Conservation (phyloP, 257 asterid species). For the Misopates orontium region DNA sequence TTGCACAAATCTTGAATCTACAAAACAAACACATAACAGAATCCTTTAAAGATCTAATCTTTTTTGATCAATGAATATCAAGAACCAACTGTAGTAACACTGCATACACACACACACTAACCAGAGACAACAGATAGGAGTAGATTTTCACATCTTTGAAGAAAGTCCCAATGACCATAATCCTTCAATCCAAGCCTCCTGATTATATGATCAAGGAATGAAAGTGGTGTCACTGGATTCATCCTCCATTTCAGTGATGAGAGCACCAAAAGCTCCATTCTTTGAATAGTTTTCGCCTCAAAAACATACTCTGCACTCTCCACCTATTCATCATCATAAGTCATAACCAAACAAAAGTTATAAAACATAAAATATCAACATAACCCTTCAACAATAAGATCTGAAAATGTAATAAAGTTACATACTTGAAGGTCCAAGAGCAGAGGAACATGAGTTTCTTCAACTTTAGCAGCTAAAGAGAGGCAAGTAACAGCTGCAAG, state of each 20-base stretch:
- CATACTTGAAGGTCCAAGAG: conserved; percentile 84
- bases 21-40: background rate
- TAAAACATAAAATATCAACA: background rate
- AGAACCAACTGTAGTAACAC: background rate
- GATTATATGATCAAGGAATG: conserved; percentile 73
- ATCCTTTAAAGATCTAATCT: conserved; percentile 25
- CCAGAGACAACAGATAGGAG: conserved; percentile 70
- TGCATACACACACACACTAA: too few species aligned
- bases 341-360: background rate
- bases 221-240: conserved; percentile 93
- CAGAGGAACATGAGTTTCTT: conserved; percentile 82
- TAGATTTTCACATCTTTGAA: conserved; percentile 55
- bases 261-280: conserved; percentile 88
- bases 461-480: conserved; percentile 92
- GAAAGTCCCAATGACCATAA: conserved; percentile 58
- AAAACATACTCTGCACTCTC: conserved; percentile 60
- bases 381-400: background rate
- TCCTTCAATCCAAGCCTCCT: conserved; percentile 70
- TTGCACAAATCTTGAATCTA: conserved; percentile 70
- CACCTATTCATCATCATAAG: conserved; percentile 39
- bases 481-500: conserved; percentile 81
- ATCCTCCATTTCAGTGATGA: conserved; percentile 80
- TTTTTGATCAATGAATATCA: background rate
- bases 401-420: background rate
- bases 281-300: conserved; percentile 77